Evolutionary conservation across 2,329 filamentous ascomycete genomes (phyloP).

Genomic region (Fulvia fulva): DNA sequence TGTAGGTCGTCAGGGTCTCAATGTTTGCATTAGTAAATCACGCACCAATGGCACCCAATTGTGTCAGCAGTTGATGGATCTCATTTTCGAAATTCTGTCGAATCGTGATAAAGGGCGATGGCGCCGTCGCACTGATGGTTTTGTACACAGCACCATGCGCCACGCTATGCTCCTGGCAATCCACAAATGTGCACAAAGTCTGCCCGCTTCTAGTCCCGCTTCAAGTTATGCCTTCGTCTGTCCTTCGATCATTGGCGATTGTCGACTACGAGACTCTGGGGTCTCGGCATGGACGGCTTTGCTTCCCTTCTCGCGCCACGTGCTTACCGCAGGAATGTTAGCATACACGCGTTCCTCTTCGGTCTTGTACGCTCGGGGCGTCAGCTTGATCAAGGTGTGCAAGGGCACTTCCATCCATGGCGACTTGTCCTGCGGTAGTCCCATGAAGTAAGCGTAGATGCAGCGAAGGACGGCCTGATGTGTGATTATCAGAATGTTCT

Average conservation of each 20-base stretch:
- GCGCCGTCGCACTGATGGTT: neutral
- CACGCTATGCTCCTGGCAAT: neutral
- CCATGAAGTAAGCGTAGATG: constrained; percentile 99
- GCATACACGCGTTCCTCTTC: constrained; percentile 84
- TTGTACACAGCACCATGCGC: neutral
- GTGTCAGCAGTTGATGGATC: neutral
- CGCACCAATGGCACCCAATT: neutral
- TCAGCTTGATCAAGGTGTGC: constrained; percentile 94
- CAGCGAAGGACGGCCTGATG: constrained; percentile 95
- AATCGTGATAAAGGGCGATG: neutral
- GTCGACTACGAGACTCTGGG: constrained; percentile 16
- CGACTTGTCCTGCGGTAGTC: constrained; percentile 84
- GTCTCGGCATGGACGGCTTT: constrained; percentile 74
- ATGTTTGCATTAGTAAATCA: neutral
- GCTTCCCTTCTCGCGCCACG: constrained; percentile 90
- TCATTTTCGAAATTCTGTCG: neutral
- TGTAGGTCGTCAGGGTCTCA: neutral
- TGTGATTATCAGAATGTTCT: constrained; percentile 96
- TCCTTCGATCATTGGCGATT: constrained; percentile 18
- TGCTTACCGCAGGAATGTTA: constrained; percentile 92
- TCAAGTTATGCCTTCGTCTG: constrained; percentile 12
- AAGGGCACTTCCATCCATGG: constrained; percentile 99
- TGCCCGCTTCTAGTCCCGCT: no score
- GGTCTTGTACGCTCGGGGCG: constrained; percentile 88
- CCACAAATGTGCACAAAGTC: neutral